Percentiles rank a stretch among this genome's conserved stretches.
phyloP scores from a whole-genome alignment of 495 filamentous ascomycete genomes.

The Corynascus novoguineensis region DNA sequence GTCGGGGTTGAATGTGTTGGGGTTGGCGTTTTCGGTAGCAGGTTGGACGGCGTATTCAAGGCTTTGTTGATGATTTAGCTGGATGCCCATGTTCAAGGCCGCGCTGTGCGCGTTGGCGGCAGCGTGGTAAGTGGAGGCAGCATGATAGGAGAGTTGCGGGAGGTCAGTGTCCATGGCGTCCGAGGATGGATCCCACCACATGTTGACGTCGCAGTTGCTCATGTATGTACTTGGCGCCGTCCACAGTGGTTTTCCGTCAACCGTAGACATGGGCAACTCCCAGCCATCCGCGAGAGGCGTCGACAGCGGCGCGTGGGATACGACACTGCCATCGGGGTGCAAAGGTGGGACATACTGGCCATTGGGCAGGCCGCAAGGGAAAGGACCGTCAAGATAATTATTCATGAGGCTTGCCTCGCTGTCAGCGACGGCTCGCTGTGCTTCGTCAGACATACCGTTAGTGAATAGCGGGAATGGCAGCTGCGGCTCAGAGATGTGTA shows the following conservation, averaged over 20 bases:
- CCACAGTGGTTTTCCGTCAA: conserved; percentile 15
- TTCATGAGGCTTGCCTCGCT: conserved; percentile 23
- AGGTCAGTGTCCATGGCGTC: conserved; percentile 24
- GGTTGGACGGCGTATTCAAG: conserved; percentile 27
- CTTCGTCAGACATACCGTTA: conserved; percentile 22
- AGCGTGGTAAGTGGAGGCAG: neutral
- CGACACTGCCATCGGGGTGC: conserved; percentile 14
- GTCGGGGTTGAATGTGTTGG: conserved; percentile 19
- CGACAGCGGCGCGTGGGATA: conserved; percentile 30
- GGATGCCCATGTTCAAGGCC: conserved; percentile 13
- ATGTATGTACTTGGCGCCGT: neutral
- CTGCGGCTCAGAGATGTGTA: conserved; percentile 18
- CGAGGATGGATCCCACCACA: conserved; percentile 30
- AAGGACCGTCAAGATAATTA: conserved; percentile 37
- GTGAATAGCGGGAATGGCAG: conserved; percentile 36
- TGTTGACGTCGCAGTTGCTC: conserved; percentile 11
- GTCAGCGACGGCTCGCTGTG: neutral
- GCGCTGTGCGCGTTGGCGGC: neutral
- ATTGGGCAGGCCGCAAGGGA: conserved; percentile 18
- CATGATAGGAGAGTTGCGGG: too few species aligned
- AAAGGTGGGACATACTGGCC: conserved; percentile 14
- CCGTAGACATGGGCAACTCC: conserved; percentile 9
- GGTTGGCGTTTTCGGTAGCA: conserved; percentile 14
- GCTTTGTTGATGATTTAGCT: conserved; percentile 9
- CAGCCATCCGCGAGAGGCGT: conserved; percentile 21